Evolutionary conservation across 2,329 filamentous ascomycete genomes (phyloP).

Genomic region (Clarireedia hainanense): DNA sequence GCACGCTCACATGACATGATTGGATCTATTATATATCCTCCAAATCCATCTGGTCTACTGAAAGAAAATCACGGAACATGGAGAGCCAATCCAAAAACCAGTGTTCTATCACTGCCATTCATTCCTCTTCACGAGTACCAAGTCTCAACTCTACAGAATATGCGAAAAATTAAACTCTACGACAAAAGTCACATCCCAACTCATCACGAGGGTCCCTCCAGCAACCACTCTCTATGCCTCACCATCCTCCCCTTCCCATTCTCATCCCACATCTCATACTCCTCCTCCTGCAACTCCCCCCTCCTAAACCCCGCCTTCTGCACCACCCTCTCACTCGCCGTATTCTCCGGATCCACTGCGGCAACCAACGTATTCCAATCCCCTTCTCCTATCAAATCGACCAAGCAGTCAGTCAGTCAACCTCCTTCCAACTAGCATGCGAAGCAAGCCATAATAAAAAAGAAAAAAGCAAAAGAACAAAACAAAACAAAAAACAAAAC

Average conservation of each 20-base stretch:
- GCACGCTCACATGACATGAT: no score
- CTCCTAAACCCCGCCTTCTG: conserved; percentile 18
- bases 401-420: neutral
- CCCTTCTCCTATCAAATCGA: neutral
- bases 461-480: no score
- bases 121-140: no score
- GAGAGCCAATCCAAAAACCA: no score
- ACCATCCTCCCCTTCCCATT: neutral
- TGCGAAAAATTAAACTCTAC: no score
- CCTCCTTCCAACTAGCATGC: neutral
- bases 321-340: conserved; percentile 17
- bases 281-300: conserved; percentile 10
- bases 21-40: no score
- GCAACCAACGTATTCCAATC: conserved; percentile 9
- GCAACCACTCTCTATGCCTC: conserved; percentile 4
- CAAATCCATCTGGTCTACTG: no score
- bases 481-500: neutral
- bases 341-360: conserved; percentile 17
- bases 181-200: neutral
- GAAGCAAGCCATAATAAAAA: neutral
- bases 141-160: no score
- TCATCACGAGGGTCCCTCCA: neutral
- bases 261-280: neutral
- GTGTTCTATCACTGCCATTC: no score
- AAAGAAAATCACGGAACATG: no score